Conservation (phyloP, 805 yeast genomes). For the Starmerella sirachaensis region DNA sequence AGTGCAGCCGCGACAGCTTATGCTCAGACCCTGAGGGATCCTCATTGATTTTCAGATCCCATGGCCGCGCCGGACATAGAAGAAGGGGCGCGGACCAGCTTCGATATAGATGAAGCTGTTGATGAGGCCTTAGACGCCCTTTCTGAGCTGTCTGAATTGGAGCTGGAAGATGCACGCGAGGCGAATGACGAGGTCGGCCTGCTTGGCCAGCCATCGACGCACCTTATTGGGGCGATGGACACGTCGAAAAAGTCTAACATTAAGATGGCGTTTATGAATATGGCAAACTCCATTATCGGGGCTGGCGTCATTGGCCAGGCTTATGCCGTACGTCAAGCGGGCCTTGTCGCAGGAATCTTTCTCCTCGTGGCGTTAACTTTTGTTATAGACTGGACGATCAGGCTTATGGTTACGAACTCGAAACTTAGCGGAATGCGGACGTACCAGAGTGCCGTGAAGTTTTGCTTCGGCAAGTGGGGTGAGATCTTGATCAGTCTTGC, state of each 20-base stretch:
- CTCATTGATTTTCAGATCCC: too few species aligned
- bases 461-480: slow-evolving; percentile 68
- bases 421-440: slow-evolving; percentile 62
- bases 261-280: slow-evolving; percentile 89
- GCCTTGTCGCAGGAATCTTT: slow-evolving; percentile 60
- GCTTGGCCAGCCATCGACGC: slow-evolving; percentile 21
- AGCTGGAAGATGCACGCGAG: slow-evolving; percentile 1
- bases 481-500: slow-evolving; percentile 54
- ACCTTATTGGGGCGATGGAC: slow-evolving; percentile 18
- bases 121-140: neutral
- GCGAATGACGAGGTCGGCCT: slow-evolving; percentile 18
- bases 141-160: neutral
- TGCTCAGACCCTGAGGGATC: too few species aligned
- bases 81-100: too few species aligned
- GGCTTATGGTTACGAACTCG: slow-evolving; percentile 67
- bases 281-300: slow-evolving; percentile 90
- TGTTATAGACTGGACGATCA: slow-evolving; percentile 77
- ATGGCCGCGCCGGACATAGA: too few species aligned
- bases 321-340: slow-evolving; percentile 70
- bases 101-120: neutral
- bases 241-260: slow-evolving; percentile 39
- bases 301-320: slow-evolving; percentile 96
- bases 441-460: slow-evolving; percentile 74
- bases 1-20: too few species aligned
- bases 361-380: slow-evolving; percentile 49